These are phyloP conservation scores for Dactylellina leptospora DNA, from an alignment of 2,329 filamentous ascomycete genomes.

Conservation along the genomic window DNA sequence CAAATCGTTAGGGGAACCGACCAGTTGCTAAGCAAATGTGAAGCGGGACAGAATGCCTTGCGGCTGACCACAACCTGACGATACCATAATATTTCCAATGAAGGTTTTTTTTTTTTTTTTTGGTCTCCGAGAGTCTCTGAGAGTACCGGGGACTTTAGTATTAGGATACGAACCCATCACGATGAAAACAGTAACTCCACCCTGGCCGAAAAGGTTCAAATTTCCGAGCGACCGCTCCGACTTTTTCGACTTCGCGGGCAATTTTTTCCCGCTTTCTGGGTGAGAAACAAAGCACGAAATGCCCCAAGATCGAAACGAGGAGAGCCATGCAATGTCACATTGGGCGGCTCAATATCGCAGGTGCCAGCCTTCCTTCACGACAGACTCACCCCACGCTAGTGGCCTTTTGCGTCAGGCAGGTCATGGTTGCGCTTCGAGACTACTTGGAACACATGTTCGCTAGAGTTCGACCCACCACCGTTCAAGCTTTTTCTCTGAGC, in stretches of 20 bases:
- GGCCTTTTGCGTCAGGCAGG: slow-evolving; percentile 7
- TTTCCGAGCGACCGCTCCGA: slow-evolving; percentile 20
- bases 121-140: slow-evolving; percentile 1
- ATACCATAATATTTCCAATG: slow-evolving; percentile 13
- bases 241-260: slow-evolving; percentile 14
- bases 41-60: background rate
- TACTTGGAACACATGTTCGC: slow-evolving; percentile 14
- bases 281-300: slow-evolving; percentile 20
- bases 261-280: slow-evolving; percentile 7
- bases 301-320: slow-evolving; percentile 7
- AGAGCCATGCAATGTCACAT: slow-evolving; percentile 51
- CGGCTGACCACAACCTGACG: slow-evolving; percentile 14
- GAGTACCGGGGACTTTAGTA: background rate
- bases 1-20: slow-evolving; percentile 1
- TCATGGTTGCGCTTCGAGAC: slow-evolving; percentile 33
- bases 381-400: slow-evolving; percentile 38
- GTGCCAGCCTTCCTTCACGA: slow-evolving; percentile 29
- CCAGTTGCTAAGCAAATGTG: background rate
- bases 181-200: slow-evolving; percentile 29
- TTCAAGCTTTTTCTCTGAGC: slow-evolving; percentile 45
- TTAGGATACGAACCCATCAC: background rate
- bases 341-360: slow-evolving; percentile 50
- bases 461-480: slow-evolving; percentile 25
- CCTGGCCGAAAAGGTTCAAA: slow-evolving; percentile 28
- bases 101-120: no score